These are phyloP conservation scores for Scutellaria barbata DNA, from an alignment of 257 asterid species.

Conservation along the genomic window DNA sequence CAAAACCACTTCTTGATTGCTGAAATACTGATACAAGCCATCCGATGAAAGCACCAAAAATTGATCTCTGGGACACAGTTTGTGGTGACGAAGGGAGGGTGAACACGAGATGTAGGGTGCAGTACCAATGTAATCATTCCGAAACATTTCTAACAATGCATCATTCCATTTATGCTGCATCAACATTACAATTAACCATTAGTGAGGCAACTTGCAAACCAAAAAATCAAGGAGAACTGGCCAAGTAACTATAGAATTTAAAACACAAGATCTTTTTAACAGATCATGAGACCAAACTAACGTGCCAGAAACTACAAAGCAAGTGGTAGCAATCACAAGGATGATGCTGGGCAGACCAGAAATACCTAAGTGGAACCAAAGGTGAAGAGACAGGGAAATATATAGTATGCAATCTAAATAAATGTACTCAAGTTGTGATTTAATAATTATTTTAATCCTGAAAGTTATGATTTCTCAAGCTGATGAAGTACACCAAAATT, in stretches of 20 bases:
- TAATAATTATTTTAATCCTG: neutral
- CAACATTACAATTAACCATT: constrained; percentile 40
- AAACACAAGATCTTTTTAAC: neutral
- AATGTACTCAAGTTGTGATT: constrained; percentile 6
- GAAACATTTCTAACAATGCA: constrained; percentile 84
- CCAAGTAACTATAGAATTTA: neutral
- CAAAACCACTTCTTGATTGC: constrained; percentile 92
- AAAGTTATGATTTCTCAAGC: constrained; percentile 20
- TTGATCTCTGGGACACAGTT: constrained; percentile 83
- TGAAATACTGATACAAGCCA: constrained; percentile 94
- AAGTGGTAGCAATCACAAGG: constrained; percentile 20
- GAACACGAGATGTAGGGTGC: constrained; percentile 86
- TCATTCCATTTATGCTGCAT: constrained; percentile 89
- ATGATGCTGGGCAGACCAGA: constrained; percentile 14
- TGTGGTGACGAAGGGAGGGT: constrained; percentile 94
- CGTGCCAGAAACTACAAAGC: constrained; percentile 16
- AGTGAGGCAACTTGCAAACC: constrained; percentile 38
- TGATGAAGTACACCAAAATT: constrained; percentile 15
- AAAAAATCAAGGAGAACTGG: constrained; percentile 25
- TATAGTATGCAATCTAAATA: neutral
- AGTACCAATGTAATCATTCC: constrained; percentile 91
- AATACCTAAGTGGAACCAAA: neutral
- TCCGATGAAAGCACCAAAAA: constrained; percentile 95
- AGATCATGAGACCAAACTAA: constrained; percentile 21
- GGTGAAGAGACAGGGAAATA: constrained; percentile 19